Conservation (phyloP, 164 flowering plant genomes). For the Sextonia rubra region DNA sequence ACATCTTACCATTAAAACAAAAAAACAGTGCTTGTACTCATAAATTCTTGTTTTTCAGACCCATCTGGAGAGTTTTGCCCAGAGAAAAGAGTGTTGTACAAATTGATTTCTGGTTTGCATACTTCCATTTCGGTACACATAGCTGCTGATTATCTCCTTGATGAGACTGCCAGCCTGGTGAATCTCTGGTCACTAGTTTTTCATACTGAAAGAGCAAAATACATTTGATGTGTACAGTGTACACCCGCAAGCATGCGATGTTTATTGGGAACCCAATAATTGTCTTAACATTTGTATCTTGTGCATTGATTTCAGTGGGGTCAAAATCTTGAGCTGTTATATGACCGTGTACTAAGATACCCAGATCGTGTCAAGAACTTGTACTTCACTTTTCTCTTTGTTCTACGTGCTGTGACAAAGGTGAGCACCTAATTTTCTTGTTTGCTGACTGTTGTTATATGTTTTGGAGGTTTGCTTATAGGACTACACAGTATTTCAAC, state of each 20-base stretch:
- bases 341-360: conserved; percentile 76
- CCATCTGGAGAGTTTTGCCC: conserved; percentile 74
- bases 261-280: neutral
- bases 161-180: conserved; percentile 54
- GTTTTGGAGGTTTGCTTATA: neutral
- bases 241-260: neutral
- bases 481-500: too few relatives aligned
- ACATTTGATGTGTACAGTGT: conserved; percentile 2
- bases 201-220: neutral
- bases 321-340: conserved; percentile 59
- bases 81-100: conserved; percentile 76
- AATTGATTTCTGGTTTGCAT: conserved; percentile 91
- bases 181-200: neutral
- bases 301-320: conserved; percentile 69
- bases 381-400: conserved; percentile 94
- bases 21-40: neutral
- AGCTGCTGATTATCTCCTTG: conserved; percentile 86
- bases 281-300: neutral
- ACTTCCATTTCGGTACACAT: conserved; percentile 88
- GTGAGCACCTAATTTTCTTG: conserved; percentile 24
- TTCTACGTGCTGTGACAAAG: conserved; percentile 93
- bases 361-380: conserved; percentile 87
- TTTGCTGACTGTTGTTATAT: neutral
- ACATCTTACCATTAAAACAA: neutral
- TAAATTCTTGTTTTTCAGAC: conserved; percentile 39